A percentile compares a stretch with the other conserved stretches of the same genome.
These are phyloP conservation scores for Uronychia setigera DNA, from an alignment of 73 alveolate species.

Conservation along the genomic window DNA sequence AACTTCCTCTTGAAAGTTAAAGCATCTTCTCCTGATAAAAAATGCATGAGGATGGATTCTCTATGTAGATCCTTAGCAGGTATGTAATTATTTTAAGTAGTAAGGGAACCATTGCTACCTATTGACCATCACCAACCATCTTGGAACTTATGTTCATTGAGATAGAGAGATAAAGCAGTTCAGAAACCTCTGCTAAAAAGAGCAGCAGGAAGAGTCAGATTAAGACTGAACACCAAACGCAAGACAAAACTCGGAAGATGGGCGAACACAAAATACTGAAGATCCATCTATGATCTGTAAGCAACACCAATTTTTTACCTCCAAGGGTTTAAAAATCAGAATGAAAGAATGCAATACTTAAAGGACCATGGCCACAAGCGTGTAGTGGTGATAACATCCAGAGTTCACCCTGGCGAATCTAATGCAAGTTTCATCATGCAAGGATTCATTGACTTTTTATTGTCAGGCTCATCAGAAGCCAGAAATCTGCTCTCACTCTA, in stretches of 20 bases:
- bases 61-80: slow-evolving; percentile 53
- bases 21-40: background rate
- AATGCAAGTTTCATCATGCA: slow-evolving; percentile 72
- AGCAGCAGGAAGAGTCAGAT: background rate
- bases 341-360: slow-evolving; percentile 17
- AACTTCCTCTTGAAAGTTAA: slow-evolving; percentile 24
- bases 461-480: slow-evolving; percentile 82
- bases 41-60: slow-evolving; percentile 35
- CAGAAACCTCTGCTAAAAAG: background rate
- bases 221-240: background rate
- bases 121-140: slow-evolving; percentile 51
- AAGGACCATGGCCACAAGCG: slow-evolving; percentile 75
- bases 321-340: background rate
- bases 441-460: slow-evolving; percentile 80
- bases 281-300: too few relatives aligned
- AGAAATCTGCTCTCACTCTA: slow-evolving; percentile 65
- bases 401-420: slow-evolving; percentile 92
- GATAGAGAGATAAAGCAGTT: background rate
- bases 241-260: background rate
- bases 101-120: slow-evolving; percentile 43
- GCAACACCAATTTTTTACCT: background rate
- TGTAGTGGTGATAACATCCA: slow-evolving; percentile 76
- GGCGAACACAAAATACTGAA: background rate
- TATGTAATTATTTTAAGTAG: background rate
- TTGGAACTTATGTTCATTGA: slow-evolving; percentile 30